Percentiles rank a stretch among this genome's conserved stretches.
Evolutionary conservation across 148 eudicot species (phyloP).

Genomic region (Hydrangea macrophylla): DNA sequence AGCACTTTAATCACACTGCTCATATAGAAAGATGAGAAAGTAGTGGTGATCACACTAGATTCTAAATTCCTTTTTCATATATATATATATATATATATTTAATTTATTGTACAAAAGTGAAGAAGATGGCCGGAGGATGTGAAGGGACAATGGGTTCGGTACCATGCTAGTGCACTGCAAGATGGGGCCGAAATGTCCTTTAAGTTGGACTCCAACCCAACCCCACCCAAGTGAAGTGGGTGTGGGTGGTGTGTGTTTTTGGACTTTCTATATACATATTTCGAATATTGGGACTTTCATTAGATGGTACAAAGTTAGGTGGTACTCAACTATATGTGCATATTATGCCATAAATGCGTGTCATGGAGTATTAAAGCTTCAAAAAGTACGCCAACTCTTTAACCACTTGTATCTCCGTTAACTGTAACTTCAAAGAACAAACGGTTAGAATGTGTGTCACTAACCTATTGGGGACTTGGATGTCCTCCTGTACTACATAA

Average conservation of each 20-base stretch:
- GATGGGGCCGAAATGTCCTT: conserved; percentile 9
- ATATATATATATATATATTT: background rate
- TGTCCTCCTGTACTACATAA: background rate
- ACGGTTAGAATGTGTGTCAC: too few relatives aligned
- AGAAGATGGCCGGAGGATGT: background rate
- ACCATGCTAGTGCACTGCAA: conserved; percentile 4
- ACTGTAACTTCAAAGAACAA: background rate
- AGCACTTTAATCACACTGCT: conserved; percentile 8
- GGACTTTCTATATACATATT: background rate
- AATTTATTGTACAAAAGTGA: background rate
- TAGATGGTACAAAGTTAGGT: background rate
- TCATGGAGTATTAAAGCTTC: too few relatives aligned
- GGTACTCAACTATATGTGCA: background rate
- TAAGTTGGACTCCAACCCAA: background rate
- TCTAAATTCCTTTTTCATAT: background rate
- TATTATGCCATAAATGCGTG: too few relatives aligned
- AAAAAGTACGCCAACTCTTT: too few relatives aligned
- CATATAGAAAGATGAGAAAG: conserved; percentile 8
- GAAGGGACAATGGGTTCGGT: conserved; percentile 11
- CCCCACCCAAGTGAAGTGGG: background rate
- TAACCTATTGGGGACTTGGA: background rate
- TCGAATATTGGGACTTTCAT: background rate
- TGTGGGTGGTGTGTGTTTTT: background rate
- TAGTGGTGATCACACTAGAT: background rate
- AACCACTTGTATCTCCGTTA: background rate